A percentile compares a stretch with the other conserved stretches of the same genome.
These are phyloP conservation scores for Ophiostoma sp. DNA, from an alignment of 2,329 filamentous ascomycete genomes.

Conservation along the genomic window DNA sequence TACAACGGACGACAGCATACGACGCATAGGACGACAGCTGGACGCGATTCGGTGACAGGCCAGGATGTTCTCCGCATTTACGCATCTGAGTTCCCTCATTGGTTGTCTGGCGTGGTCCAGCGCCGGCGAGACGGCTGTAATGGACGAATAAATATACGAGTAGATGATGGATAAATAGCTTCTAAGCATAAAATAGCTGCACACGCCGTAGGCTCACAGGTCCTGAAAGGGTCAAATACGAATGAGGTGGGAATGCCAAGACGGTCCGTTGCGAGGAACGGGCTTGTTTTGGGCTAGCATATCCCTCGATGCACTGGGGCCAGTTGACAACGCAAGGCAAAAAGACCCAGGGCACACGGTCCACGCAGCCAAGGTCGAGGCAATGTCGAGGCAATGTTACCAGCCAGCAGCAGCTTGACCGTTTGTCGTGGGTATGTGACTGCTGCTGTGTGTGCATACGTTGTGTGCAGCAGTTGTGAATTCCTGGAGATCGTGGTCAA, in stretches of 20 bases:
- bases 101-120: too few relatives aligned
- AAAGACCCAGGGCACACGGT: neutral
- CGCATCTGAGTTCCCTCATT: too few relatives aligned
- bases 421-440: too few relatives aligned
- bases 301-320: neutral
- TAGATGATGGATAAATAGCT: too few relatives aligned
- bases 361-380: neutral
- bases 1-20: neutral
- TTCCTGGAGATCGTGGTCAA: too few relatives aligned
- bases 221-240: constrained; percentile 13
- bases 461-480: too few relatives aligned
- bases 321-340: neutral
- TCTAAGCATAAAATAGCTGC: too few relatives aligned
- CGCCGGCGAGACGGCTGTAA: too few relatives aligned
- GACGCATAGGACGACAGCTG: neutral
- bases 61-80: neutral
- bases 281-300: constrained; percentile 18
- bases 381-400: too few relatives aligned
- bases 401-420: too few relatives aligned
- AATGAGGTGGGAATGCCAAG: constrained; percentile 17
- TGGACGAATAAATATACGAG: too few relatives aligned
- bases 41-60: neutral
- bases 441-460: too few relatives aligned
- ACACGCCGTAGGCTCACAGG: neutral
- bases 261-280: constrained; percentile 14